Evolutionary conservation across 2,329 filamentous ascomycete species (phyloP).

Genomic region (Stromatinia cepivora): DNA sequence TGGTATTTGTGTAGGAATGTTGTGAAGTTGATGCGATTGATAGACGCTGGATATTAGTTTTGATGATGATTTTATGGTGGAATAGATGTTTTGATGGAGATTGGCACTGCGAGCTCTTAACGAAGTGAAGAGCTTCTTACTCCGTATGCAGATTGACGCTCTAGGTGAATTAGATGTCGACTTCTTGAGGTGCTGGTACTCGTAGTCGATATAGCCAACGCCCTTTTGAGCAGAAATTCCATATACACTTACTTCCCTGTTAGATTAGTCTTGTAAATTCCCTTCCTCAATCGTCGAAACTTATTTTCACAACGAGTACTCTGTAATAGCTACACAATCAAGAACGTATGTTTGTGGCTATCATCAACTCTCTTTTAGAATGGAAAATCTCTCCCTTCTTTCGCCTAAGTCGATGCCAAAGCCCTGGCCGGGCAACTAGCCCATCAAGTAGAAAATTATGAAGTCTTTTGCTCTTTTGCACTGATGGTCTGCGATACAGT

Average conservation of each 20-base stretch:
- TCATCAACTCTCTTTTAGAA: not conserved
- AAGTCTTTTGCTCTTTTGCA: not conserved
- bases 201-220: too few species aligned
- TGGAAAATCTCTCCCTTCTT: not conserved
- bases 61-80: not conserved
- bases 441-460: not conserved
- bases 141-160: too few species aligned
- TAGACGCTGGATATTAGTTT: not conserved
- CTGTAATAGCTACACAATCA: rapidly evolving
- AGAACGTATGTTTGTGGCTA: rapidly evolving
- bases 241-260: too few species aligned
- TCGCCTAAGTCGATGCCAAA: not conserved
- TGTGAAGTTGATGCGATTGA: not conserved
- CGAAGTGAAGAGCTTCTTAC: too few species aligned
- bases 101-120: too few species aligned
- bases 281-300: rapidly evolving
- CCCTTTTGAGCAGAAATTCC: too few species aligned
- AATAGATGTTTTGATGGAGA: not conserved
- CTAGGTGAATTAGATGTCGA: not conserved
- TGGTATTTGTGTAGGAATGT: not conserved
- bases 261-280: not conserved
- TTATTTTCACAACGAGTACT: not conserved
- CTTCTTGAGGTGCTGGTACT: not conserved
- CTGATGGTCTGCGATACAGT: not conserved
- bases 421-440: not conserved